Percentiles rank a stretch among this genome's conserved stretches.
phyloP scores from a whole-genome alignment of 768 basidiomycete species.

The Trametes maxima region DNA sequence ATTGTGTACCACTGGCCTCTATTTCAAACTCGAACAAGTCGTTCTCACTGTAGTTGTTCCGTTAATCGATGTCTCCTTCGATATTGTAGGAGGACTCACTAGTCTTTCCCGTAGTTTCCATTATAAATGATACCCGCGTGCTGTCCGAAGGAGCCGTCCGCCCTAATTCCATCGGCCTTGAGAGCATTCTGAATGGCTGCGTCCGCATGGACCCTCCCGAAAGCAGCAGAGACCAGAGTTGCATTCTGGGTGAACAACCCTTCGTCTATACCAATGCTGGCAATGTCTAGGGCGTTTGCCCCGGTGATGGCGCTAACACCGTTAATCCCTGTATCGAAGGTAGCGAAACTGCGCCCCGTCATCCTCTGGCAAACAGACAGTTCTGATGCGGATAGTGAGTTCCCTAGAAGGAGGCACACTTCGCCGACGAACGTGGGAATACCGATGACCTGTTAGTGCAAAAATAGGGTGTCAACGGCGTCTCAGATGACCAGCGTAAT shows the following conservation, averaged over 20 bases:
- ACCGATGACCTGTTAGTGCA: conserved; percentile 49
- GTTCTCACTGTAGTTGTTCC: conserved; percentile 44
- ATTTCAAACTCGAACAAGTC: conserved; percentile 60
- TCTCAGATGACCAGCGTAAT: background rate
- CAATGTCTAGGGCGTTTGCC: conserved; percentile 64
- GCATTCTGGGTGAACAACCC: conserved; percentile 43
- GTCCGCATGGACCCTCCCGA: conserved; percentile 50
- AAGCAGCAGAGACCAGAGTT: conserved; percentile 53
- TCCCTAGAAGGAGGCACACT: conserved; percentile 56
- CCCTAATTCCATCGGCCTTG: conserved; percentile 58
- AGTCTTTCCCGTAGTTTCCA: conserved; percentile 63
- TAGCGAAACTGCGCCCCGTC: conserved; percentile 51
- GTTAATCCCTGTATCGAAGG: conserved; percentile 44
- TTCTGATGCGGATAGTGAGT: conserved; percentile 47
- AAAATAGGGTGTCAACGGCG: background rate
- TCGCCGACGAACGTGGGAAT: conserved; percentile 58
- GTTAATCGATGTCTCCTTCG: background rate
- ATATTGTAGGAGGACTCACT: conserved; percentile 29
- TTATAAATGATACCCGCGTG: conserved; percentile 68
- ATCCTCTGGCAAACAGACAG: conserved; percentile 51
- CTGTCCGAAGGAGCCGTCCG: conserved; percentile 43
- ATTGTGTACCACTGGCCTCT: conserved; percentile 59
- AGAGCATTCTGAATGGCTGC: conserved; percentile 48
- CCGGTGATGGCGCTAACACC: conserved; percentile 52
- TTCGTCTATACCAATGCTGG: conserved; percentile 59